phyloP scores from a whole-genome alignment of 208 protist species.

The Leishmania turanica region DNA sequence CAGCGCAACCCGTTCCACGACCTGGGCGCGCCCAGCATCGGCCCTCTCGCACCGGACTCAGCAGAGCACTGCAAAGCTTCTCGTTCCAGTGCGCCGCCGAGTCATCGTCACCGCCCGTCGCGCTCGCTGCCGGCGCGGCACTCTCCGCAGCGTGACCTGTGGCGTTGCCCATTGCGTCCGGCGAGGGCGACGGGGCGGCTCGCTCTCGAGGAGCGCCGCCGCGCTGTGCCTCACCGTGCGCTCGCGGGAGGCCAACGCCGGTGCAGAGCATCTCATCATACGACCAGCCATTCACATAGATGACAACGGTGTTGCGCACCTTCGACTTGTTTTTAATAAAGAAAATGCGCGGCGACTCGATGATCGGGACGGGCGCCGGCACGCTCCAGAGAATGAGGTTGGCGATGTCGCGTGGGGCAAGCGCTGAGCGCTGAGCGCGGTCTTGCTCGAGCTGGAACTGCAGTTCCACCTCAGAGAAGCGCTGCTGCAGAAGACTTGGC shows the following conservation, averaged over 20 bases:
- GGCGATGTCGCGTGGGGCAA: slow-evolving; percentile 74
- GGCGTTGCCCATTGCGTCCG: neutral
- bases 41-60: slow-evolving; percentile 38
- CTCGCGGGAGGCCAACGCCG: slow-evolving; percentile 33
- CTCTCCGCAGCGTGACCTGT: neutral
- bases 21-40: slow-evolving; percentile 48
- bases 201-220: neutral
- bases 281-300: slow-evolving; percentile 85
- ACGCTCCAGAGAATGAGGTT: slow-evolving; percentile 79
- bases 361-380: slow-evolving; percentile 61
- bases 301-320: slow-evolving; percentile 67
- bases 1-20: slow-evolving; percentile 29
- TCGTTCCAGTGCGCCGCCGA: slow-evolving; percentile 28
- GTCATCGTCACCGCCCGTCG: neutral
- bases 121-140: neutral
- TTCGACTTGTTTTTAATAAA: slow-evolving; percentile 78
- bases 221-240: neutral
- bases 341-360: slow-evolving; percentile 74
- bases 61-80: slow-evolving; percentile 39
- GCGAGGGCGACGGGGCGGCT: neutral
- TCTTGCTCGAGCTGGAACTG: slow-evolving; percentile 63
- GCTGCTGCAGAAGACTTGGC: slow-evolving; percentile 2
- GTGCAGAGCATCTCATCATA: slow-evolving; percentile 74
- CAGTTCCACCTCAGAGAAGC: slow-evolving; percentile 55
- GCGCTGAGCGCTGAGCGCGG: slow-evolving; percentile 25